Base-by-base conservation (phyloP, 768 basidiomycete species). In the Phlebiopsis gigantea region DNA sequence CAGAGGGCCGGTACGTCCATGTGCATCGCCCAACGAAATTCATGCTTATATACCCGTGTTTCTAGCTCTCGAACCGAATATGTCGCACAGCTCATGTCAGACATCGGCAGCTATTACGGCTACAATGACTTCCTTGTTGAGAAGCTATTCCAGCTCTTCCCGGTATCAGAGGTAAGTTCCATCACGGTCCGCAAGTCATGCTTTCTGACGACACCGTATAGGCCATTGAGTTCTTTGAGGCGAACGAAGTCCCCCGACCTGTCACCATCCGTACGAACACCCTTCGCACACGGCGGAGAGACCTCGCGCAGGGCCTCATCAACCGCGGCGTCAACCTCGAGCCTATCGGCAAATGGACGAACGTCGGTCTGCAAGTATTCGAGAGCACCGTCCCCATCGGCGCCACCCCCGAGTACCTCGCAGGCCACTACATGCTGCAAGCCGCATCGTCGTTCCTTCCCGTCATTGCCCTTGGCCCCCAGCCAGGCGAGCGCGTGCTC, bases 341-440 rank as follows among this genome's bases (percentile, higher is more conserved):
- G 69, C 95, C 97, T 21, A 95, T 99, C 62, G 97, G 96, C 28
- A 98, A 98, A 74, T 98, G 97, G 97, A 92, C 92, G 26, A 98
- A 98, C 67, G 95, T 98, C 60, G 97, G 97, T 15, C 79, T 99
- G n/a, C 97, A 98, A 71, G 89, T 99, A 2, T 98, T 98, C 69
- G 96, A 98, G 73, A 92, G 90, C 61, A 86, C 82, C 59, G 94
- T 99, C 1, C 97, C 97, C 0, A 92, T 99, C 60, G 96, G 90
- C 69, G 97, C 97, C 5, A 98, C 97, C 1, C 97, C 97, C 10
- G 97, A 99, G 74, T 99, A 99, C 72, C 84, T 99, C 39, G 94
- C 97, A 0, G 97, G 97, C 2, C 95, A 99, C 69, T 99, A 99
- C 73, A 98, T 99, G 92, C 88, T 98, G 24, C 97, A 99, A 77